Base-by-base conservation (phyloP, 1,284 basidiomycete species). In the Microbotryum silenes-acaulis region DNA sequence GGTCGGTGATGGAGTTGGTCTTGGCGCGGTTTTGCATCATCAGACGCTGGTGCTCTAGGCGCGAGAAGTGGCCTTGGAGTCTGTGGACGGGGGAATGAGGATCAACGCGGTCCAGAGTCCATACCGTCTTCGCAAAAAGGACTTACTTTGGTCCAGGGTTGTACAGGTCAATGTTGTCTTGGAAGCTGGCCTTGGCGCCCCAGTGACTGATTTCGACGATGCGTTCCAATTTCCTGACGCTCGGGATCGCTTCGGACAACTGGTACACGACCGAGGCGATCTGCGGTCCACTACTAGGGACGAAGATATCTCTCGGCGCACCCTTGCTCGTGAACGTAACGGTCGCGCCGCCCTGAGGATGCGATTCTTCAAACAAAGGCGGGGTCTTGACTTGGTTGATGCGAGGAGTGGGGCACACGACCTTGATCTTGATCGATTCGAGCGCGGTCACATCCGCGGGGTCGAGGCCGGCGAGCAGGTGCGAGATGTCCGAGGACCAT, bases 31-130 rank as follows among this genome's bases (percentile, higher is more conserved):
- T 84, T 70, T 76, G 76, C 77, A 84, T 88, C 72, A 81, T 85
- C 31, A 78, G 77, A 74, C 87, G 86, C 76, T 97, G 92, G 75
- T 93, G 85, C 23, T 87, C 84, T 52, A 97, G 79, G 60, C 96
- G 89, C 23, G 91, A 92, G 78, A 98, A 99, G 62, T 96, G 89
- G 1, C 94, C 96, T 74, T 93, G 92, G 63, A 98, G 81, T 55
- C 91, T 96, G 71, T 44, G 50, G 18, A 54, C 29, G 27, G 44
- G 29, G n/a, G 49, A 44, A 50, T n/a, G 18, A 31, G 42, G 33
- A 29, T 47, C 31, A 52, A 46, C 31, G 42, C 12, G 37, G 12
- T 42, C 37, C 37, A 42, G 37, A 6, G 16, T 31, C 8, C 31
- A 10, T 8, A 51, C 46, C 57, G 45, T 54, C 14, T 31, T 3